Base-by-base conservation (phyloP, 2,329 filamentous ascomycete species). In the Colletotrichum salicis region DNA sequence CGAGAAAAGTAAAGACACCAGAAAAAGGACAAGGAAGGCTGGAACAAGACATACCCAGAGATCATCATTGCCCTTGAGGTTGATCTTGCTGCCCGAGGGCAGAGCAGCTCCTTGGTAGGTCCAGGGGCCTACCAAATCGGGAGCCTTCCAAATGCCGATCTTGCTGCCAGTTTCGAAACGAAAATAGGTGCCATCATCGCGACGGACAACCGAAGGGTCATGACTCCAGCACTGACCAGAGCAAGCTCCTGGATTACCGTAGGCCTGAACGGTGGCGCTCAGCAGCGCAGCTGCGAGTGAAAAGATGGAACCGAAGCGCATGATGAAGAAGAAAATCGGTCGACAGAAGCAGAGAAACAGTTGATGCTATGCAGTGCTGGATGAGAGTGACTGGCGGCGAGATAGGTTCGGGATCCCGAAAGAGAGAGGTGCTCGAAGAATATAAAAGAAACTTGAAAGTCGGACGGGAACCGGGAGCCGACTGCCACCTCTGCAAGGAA, bases 131-230 rank as follows among this genome's bases (percentile, higher is more conserved):
- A 75, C 76, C 57, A 85, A 67, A 12, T 77, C 76, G n/a, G 76
- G 72, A 1, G 83, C 77, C 24, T 80, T 83, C 65, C 79, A 79
- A 64, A 85, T 82, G 57, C 79, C 79, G 73, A 85, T 84, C 56
- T 77, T 78, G 74, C 78, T 79, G 29, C 81, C 81, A 7, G 84
- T 85, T 35, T 79, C 80, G 78, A 85, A 85, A 64, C 83, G 78
- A 76, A 84, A 85, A 75, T 83, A 85, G 24, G 75, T 80, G 57
- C 83, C 82, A 60, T 85, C 83, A 22, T 76, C 77, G 56, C 82
- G 80, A 41, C 78, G 80, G 70, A 84, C 77, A 31, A 85, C 76
- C 3, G 79, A 78, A 19, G 82, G 82, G 70, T 85, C 83, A 73
- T 84, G 83, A 19, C 63, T 72, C 71, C 78, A 79, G 76, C 82